Evolutionary conservation across 352 stramenopile species (phyloP), one percentile per base, ranked within the genome.

Genomic region (Elongisporangium senticosum): DNA sequence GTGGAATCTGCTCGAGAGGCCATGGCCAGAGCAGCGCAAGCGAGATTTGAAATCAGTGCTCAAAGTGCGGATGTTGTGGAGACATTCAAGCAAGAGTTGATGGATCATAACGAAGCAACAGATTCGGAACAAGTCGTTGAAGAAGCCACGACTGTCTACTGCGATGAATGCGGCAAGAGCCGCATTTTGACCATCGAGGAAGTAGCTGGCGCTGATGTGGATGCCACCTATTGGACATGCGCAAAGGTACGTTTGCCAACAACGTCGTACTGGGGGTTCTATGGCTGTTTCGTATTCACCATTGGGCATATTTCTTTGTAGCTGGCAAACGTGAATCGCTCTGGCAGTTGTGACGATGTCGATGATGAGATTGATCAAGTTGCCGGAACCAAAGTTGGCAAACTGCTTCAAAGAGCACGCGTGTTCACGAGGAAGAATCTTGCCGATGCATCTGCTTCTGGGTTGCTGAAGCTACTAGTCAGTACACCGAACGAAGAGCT

Each of bases 321-420:
- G 58, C 69, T 92, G 33, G 49, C 40, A 10, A 61, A 39, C 2
- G 57, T 79, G 14, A 67, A 61, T 21, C 79, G 80, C 13, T 64
- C 51, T 8, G 68, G 24, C 1, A 61, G 62, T 3, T 95, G 86
- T 62, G 72, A 77, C 17, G 62, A 62, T 55, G 48, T 87, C 7
- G 86, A 95, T 55, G 86, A 93, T 51, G 86, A 95, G 72, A 60
- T 95, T 1, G 56, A 70, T 22, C 74, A 90, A 39, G 84, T 93
- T 33, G 65, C 72, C 1, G 81, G 82, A 8, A 48, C 53, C 43
- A 61, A 65, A 10, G 74, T 89, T 59, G 86, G 66, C 19, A 15
- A 59, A 23, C 69, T 81, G 43, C 53, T 95, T 14, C 62, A 64
- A 58, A 69, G 77, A 40, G 67, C 69, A 33, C 50, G 56, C 4